phyloP scores from a whole-genome alignment of 495 filamentous ascomycete genomes.

The Penicillium alfredii region DNA sequence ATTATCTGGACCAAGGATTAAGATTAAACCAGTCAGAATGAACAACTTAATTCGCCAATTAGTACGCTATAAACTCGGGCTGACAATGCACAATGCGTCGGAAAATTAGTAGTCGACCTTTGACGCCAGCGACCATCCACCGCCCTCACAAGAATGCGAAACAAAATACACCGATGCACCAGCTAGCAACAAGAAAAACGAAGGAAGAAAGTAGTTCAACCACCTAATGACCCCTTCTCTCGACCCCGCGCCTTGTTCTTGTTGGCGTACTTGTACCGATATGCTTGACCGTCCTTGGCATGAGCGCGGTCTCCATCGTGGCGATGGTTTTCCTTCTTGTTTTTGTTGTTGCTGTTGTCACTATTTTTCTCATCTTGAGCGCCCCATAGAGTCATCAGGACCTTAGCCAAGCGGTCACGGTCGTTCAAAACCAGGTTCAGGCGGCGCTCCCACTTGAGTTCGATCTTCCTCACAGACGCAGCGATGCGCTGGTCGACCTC shows the following conservation, averaged over 20 bases:
- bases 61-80: too few species aligned
- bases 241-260: slow-evolving; percentile 16
- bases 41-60: too few species aligned
- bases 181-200: too few species aligned
- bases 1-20: too few species aligned
- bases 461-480: slow-evolving; percentile 41
- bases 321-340: slow-evolving; percentile 22
- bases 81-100: background rate
- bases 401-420: slow-evolving; percentile 48
- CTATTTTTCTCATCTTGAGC: slow-evolving; percentile 41
- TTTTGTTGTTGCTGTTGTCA: slow-evolving; percentile 23
- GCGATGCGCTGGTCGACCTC: slow-evolving; percentile 40
- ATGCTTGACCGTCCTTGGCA: slow-evolving; percentile 34
- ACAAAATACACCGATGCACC: too few species aligned
- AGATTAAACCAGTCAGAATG: too few species aligned
- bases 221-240: slow-evolving; percentile 9
- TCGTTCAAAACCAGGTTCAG: slow-evolving; percentile 51
- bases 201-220: too few species aligned
- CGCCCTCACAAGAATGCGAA: too few species aligned
- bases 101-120: too few species aligned
- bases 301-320: slow-evolving; percentile 16
- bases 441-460: slow-evolving; percentile 47
- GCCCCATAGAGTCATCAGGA: slow-evolving; percentile 44
- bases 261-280: slow-evolving; percentile 40
- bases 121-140: too few species aligned